A percentile compares a stretch with the other conserved stretches of the same genome.
Conservation (phyloP, 2,329 filamentous ascomycete species). For the Curvularia sp. region DNA sequence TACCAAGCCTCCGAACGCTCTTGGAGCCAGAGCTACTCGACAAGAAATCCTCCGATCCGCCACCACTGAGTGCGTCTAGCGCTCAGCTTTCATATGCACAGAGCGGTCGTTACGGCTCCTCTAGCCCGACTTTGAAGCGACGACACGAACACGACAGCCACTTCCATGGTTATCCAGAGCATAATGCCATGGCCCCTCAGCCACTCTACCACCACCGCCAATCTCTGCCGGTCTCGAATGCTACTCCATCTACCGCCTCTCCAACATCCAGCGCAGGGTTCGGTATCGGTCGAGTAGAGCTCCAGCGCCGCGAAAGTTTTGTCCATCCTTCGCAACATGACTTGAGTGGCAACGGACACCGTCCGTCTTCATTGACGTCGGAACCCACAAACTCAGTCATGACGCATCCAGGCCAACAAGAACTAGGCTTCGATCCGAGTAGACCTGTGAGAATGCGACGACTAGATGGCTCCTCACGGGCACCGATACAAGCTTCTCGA, state of each 20-base stretch:
- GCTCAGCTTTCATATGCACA: conserved; percentile 27
- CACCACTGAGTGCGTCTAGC: conserved; percentile 29
- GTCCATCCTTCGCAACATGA: conserved; percentile 34
- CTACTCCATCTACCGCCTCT: conserved; percentile 33
- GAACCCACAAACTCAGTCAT: conserved; percentile 28
- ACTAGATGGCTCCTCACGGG: conserved; percentile 43
- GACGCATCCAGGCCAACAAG: conserved; percentile 35
- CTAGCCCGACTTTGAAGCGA: conserved; percentile 47
- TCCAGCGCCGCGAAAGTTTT: conserved; percentile 34
- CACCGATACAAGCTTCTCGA: conserved; percentile 43
- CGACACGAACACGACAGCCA: conserved; percentile 45
- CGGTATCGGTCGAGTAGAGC: conserved; percentile 29
- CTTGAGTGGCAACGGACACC: conserved; percentile 26
- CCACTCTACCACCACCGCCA: conserved; percentile 39
- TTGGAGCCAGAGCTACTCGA: conserved; percentile 48
- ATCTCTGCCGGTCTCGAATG: conserved; percentile 26
- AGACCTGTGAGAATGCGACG: conserved; percentile 43
- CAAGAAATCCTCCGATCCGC: conserved; percentile 37
- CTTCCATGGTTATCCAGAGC: conserved; percentile 35
- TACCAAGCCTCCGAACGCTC: conserved; percentile 49
- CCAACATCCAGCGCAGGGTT: conserved; percentile 34
- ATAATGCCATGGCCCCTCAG: conserved; percentile 40
- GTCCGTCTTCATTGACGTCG: conserved; percentile 36
- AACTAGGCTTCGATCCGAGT: conserved; percentile 36
- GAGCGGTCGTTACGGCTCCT: conserved; percentile 39